Evolutionary conservation across 2,329 filamentous ascomycete species (phyloP).

Genomic region (Cytospora schulzeri): DNA sequence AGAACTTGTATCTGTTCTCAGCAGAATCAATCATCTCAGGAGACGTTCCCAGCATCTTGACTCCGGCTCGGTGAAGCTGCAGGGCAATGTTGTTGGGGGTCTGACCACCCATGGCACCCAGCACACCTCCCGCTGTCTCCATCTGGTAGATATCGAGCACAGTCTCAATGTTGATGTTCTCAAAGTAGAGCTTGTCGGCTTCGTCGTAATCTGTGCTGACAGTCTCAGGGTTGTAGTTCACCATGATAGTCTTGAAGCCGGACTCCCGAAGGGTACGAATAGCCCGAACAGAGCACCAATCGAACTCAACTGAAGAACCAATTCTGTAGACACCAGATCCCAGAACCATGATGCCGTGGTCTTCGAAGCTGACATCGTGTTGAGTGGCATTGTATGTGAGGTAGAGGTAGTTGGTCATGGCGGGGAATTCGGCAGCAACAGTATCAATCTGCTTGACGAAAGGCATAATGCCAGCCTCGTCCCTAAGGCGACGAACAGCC

Average conservation of each 20-base stretch:
- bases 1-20: constrained; percentile 98
- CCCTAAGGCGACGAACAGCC: constrained; percentile 78
- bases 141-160: constrained; percentile 92
- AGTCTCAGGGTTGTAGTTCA: constrained; percentile 91
- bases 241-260: constrained; percentile 93
- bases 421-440: constrained; percentile 94
- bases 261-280: constrained; percentile 85
- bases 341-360: constrained; percentile 93
- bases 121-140: constrained; percentile 79
- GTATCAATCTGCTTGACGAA: constrained; percentile 99
- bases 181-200: constrained; percentile 92
- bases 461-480: constrained; percentile 84
- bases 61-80: constrained; percentile 82
- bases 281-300: constrained; percentile 96
- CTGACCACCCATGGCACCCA: constrained; percentile 96
- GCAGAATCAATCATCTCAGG: constrained; percentile 99
- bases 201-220: constrained; percentile 92
- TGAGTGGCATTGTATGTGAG: constrained; percentile 91
- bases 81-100: constrained; percentile 97
- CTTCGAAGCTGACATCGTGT: constrained; percentile 80
- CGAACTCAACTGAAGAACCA: constrained; percentile 96
- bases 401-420: constrained; percentile 94
- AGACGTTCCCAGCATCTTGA: constrained; percentile 91
- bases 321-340: constrained; percentile 97
- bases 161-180: constrained; percentile 88